Conservation (phyloP, 768 basidiomycete species). For the Lyophyllum decastes region DNA sequence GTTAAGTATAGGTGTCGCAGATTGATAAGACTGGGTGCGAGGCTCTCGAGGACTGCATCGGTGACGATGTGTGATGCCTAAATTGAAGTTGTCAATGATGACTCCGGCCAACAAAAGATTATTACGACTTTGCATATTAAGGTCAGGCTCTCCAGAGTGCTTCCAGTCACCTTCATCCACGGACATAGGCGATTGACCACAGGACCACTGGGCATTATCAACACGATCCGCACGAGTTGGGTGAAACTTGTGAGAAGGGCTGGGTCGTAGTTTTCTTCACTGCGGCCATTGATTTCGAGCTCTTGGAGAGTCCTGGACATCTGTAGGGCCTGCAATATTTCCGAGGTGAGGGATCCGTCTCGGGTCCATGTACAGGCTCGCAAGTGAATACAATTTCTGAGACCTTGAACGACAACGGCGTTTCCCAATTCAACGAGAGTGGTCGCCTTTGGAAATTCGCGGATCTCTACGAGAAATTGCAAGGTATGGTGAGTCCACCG, state of each 20-base stretch:
- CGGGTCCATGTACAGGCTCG: slow-evolving; percentile 76
- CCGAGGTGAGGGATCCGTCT: slow-evolving; percentile 68
- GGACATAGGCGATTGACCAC: slow-evolving; percentile 50
- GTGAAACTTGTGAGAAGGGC: slow-evolving; percentile 48
- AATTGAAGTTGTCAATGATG: background rate
- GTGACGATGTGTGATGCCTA: slow-evolving; percentile 62
- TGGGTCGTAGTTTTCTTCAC: slow-evolving; percentile 57
- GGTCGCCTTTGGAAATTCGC: slow-evolving; percentile 68
- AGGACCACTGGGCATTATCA: slow-evolving; percentile 72
- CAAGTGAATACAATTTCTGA: slow-evolving; percentile 64
- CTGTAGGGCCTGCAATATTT: slow-evolving; percentile 55
- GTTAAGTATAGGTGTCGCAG: slow-evolving; percentile 61
- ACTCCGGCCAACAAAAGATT: background rate
- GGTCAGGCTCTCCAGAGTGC: slow-evolving; percentile 56
- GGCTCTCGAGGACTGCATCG: slow-evolving; percentile 49
- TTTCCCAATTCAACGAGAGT: slow-evolving; percentile 30
- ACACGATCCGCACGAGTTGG: slow-evolving; percentile 53
- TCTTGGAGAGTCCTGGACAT: slow-evolving; percentile 44
- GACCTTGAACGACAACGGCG: slow-evolving; percentile 46
- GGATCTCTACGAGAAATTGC: slow-evolving; percentile 51
- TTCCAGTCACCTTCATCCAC: slow-evolving; percentile 51
- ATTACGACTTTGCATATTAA: slow-evolving; percentile 67
- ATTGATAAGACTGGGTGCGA: slow-evolving; percentile 50
- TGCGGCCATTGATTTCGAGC: slow-evolving; percentile 74
- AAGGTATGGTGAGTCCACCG: background rate